Evolutionary conservation across 306 rosid species (phyloP), one percentile per base, ranked within the genome.

Genomic region (Gynostemma pentaphyllum): DNA sequence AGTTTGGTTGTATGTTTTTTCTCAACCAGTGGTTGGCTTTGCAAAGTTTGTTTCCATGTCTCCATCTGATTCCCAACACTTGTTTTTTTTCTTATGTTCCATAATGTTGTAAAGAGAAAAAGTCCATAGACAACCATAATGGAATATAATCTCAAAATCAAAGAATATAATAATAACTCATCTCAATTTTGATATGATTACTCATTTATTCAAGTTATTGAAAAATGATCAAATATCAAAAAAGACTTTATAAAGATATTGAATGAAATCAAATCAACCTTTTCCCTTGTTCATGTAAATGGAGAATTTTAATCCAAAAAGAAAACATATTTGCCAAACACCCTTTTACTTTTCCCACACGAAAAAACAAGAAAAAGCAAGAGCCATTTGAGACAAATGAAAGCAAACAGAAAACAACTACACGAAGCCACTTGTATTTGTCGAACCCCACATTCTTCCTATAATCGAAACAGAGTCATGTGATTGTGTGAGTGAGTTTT

Each of bases 401-500:
- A 57, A 36, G 21, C 63, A 34, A 16, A 56, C 63, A 16, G 64
- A 56, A 32, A 9, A 56, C 9, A 23, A 56, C 45, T 56, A 45
- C 28, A 30, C 64, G 36, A 10, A 57, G 36, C n/a, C 29, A 57
- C n/a, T 57, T 34, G 29, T 21, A 45, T 57, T 36, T 14, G 5
- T 18, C 11, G 32, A 57, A 57, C 64, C 64, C 64, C 64, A 36
- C 29, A 57, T 34, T 36, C n/a, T 36, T 34, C 62, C 27, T 55
- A 24, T 11, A 18, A 7, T 18, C 64, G 19, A 34, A 57, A 57
- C 64, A 57, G n/a, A 57, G 46, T 29, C 64, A 57, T 36, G 64
- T 57, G 64, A 12, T 9, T 10, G 14, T 30, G 62, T 28, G 39
- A 52, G 19, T 22, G 21, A 52, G 18, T 39, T 22, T 13, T 12